Conservation (phyloP, 345 rosid species). For the Mercurialis annua region DNA sequence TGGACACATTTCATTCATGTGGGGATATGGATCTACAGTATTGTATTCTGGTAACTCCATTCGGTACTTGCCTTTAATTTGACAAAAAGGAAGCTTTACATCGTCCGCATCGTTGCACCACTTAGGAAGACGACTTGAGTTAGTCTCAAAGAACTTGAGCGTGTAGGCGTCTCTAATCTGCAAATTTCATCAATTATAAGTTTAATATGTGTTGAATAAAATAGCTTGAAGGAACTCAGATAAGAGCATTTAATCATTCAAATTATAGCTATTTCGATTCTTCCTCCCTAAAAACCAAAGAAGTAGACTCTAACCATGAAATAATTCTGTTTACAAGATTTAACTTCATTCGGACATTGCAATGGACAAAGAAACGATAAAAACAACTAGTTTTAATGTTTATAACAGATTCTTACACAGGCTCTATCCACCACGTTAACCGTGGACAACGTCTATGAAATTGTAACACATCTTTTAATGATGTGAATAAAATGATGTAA, state of each 20-base stretch:
- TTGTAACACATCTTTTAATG: too few species aligned
- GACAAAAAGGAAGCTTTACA: conserved; percentile 83
- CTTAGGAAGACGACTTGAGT: conserved; percentile 75
- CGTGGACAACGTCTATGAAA: too few species aligned
- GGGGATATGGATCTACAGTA: conserved; percentile 77
- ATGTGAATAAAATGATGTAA: too few species aligned
- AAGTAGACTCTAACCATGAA: background rate
- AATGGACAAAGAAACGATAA: background rate
- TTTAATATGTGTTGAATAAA: background rate
- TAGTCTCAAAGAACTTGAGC: conserved; percentile 64
- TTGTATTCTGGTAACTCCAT: conserved; percentile 96
- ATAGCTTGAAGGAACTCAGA: background rate
- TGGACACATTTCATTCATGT: conserved; percentile 89
- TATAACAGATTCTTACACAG: too few species aligned
- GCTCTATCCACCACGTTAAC: too few species aligned
- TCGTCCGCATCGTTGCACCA: conserved; percentile 93
- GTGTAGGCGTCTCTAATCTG: conserved; percentile 91
- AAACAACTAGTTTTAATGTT: too few species aligned
- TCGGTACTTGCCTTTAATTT: conserved; percentile 79
- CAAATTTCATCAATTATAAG: conserved; percentile 17
- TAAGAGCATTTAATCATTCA: background rate
- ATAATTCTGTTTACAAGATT: background rate
- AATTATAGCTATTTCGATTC: background rate
- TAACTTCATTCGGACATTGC: background rate
- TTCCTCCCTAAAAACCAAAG: background rate